Conservation (phyloP, 352 stramenopile genomes). For the Blastocystis hominis region DNA sequence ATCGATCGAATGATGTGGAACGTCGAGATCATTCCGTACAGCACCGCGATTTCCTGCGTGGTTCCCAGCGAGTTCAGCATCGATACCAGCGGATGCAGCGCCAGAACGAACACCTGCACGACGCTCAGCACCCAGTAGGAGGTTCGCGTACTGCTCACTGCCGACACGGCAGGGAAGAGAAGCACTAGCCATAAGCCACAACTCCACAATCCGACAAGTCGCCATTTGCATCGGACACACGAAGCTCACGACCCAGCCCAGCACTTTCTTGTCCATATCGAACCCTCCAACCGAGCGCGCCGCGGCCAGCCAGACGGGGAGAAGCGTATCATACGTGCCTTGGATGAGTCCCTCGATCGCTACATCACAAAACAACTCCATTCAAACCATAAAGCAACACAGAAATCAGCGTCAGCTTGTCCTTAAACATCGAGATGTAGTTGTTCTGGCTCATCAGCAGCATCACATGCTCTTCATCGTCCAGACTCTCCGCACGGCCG, state of each 20-base stretch:
- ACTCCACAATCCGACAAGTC: neutral
- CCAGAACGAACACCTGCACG: neutral
- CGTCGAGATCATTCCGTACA: conserved; percentile 11
- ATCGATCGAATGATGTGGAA: conserved; percentile 54
- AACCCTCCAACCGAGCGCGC: neutral
- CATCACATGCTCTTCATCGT: conserved; percentile 38
- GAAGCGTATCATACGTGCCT: conserved; percentile 22
- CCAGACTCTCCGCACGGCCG: conserved; percentile 10
- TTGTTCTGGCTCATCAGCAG: conserved; percentile 46
- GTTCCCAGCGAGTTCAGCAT: neutral
- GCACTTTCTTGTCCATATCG: conserved; percentile 42
- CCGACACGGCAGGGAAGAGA: conserved; percentile 12
- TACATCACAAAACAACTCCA: neutral
- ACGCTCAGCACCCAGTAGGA: neutral
- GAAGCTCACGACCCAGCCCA: conserved; percentile 48
- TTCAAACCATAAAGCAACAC: conserved; percentile 28
- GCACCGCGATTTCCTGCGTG: neutral
- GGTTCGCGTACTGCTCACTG: neutral
- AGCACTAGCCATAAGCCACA: neutral
- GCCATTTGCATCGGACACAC: conserved; percentile 54
- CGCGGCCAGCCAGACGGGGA: conserved; percentile 6
- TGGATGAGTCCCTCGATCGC: conserved; percentile 31
- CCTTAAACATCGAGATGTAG: conserved; percentile 51
- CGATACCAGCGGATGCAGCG: neutral
- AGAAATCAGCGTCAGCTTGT: conserved; percentile 9